Percentiles rank a stretch among this genome's conserved stretches.
These are phyloP conservation scores for Croton setiger DNA, from an alignment of 441 rosid genomes.

Conservation along the genomic window DNA sequence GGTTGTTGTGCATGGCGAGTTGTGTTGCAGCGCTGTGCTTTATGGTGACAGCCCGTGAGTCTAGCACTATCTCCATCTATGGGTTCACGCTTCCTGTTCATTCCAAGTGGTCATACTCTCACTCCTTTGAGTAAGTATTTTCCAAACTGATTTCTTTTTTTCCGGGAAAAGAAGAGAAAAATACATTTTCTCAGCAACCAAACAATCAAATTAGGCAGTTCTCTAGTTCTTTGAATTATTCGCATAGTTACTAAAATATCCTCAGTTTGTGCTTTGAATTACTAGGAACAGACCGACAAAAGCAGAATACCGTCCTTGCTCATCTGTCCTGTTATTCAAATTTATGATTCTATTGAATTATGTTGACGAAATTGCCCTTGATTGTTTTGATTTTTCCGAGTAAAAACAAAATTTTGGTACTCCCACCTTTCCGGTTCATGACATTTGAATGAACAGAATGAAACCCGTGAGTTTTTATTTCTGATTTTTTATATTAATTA, in stretches of 20 bases:
- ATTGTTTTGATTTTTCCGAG: not conserved
- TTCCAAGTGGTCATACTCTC: slow-evolving; percentile 77
- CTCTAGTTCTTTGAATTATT: not conserved
- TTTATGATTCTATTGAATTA: not conserved
- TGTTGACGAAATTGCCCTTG: slow-evolving; percentile 13
- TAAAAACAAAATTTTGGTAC: slow-evolving; percentile 13
- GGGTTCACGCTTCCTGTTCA: slow-evolving; percentile 56
- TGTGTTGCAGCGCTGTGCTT: slow-evolving; percentile 49
- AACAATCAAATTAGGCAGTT: not conserved
- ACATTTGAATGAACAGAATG: slow-evolving; percentile 38
- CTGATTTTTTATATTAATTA: not conserved
- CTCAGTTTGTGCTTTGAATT: slow-evolving; percentile 6
- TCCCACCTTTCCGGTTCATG: slow-evolving; percentile 14
- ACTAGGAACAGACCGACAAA: slow-evolving; percentile 11
- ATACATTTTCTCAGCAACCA: slow-evolving; percentile 17
- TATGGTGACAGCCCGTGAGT: slow-evolving; percentile 65
- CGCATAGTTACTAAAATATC: not conserved
- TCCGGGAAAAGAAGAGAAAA: slow-evolving; percentile 12
- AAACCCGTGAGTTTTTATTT: slow-evolving; percentile 37
- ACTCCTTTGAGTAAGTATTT: slow-evolving; percentile 62
- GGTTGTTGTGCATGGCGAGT: slow-evolving; percentile 51
- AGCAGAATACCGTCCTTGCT: not conserved
- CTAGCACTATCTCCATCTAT: slow-evolving; percentile 50
- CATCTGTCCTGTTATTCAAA: slow-evolving; percentile 20
- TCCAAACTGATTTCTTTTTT: slow-evolving; percentile 13